Conservation (phyloP, 164 flowering plant species). For the Nymphaea colorata region DNA sequence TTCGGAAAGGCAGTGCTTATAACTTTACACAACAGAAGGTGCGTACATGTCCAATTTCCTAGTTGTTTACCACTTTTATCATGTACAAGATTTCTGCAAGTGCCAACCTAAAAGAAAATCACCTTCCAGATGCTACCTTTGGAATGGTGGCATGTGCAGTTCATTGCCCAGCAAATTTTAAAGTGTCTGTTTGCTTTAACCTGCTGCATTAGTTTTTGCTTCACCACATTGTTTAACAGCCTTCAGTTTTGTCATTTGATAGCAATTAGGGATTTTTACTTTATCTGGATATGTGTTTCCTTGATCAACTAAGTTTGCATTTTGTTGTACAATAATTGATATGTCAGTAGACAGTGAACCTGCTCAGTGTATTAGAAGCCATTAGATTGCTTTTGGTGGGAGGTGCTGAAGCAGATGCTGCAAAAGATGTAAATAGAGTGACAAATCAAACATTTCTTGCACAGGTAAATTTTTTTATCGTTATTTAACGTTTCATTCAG, state of each 20-base stretch:
- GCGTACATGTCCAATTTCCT: not conserved
- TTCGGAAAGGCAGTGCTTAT: slow-evolving; percentile 53
- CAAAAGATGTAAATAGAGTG: slow-evolving; percentile 44
- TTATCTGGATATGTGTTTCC: not conserved
- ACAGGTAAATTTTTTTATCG: slow-evolving; percentile 46
- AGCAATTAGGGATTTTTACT: no score
- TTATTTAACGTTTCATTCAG: not conserved
- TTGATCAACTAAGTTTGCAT: slow-evolving; percentile 4
- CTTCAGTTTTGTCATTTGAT: no score
- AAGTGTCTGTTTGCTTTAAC: no score
- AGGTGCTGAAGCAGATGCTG: slow-evolving; percentile 47
- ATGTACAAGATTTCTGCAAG: no score
- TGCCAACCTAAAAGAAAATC: no score
- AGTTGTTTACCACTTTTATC: no score
- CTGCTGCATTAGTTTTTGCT: no score
- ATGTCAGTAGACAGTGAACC: slow-evolving; percentile 89
- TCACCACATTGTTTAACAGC: no score
- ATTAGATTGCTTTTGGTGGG: slow-evolving; percentile 54
- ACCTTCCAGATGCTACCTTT: no score
- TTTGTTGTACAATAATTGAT: slow-evolving; percentile 19
- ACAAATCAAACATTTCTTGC: slow-evolving; percentile 73
- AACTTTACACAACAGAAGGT: slow-evolving; percentile 97
- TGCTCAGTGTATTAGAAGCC: slow-evolving; percentile 80
- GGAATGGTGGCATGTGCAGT: no score
- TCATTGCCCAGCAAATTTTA: no score